Percentiles rank a stretch among this genome's conserved stretches.
phyloP scores from a whole-genome alignment of 345 rosid genomes.

The Eucalyptus cladocalyx region DNA sequence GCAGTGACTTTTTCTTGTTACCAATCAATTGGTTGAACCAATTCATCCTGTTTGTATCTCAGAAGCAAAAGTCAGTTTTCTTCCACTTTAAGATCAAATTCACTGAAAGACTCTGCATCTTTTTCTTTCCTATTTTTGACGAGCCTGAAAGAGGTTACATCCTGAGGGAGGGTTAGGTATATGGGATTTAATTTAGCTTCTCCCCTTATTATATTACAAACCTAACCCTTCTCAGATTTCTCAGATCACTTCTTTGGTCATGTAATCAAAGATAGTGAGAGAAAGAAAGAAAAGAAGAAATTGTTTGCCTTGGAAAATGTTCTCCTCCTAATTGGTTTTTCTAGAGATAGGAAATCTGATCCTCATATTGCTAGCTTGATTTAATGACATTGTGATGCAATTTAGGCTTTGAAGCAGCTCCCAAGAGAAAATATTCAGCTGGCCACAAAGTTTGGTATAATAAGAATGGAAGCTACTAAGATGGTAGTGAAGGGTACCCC shows the following conservation, averaged over 20 bases:
- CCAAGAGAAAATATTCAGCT: conserved; percentile 49
- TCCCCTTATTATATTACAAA: background rate
- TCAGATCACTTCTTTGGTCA: background rate
- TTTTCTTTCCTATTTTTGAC: background rate
- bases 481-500: conserved; percentile 23
- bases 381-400: background rate
- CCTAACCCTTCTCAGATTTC: background rate
- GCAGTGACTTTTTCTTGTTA: background rate
- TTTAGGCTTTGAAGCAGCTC: conserved; percentile 42
- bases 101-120: background rate
- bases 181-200: background rate
- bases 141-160: background rate
- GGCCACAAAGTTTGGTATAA: conserved; percentile 47
- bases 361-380: background rate
- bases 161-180: background rate
- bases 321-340: background rate
- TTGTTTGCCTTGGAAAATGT: background rate
- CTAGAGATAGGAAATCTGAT: background rate
- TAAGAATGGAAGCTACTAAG: background rate
- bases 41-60: background rate
- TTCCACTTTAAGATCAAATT: background rate
- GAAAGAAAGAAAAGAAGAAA: background rate
- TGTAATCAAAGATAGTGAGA: background rate
- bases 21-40: background rate
- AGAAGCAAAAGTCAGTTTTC: background rate